Conservation (phyloP, 768 basidiomycete species). For the Naganishia onofrii region DNA sequence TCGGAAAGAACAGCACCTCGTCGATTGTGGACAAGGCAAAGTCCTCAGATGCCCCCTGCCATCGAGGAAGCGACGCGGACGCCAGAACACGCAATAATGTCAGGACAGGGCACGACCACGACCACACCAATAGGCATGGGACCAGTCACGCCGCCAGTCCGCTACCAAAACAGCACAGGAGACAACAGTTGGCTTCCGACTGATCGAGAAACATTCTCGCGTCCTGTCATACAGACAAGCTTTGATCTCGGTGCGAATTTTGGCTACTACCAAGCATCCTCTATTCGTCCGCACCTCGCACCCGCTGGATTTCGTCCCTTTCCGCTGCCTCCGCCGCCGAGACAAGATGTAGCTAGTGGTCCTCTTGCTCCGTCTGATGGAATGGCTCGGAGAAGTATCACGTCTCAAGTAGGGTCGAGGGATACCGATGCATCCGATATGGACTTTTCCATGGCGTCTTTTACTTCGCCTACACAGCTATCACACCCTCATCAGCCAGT, state of each 20-base stretch:
- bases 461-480: conserved; percentile 8
- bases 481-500: background rate
- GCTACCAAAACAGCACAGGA: background rate
- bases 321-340: conserved; percentile 19
- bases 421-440: conserved; percentile 8
- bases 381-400: background rate
- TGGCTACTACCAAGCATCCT: background rate
- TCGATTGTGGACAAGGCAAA: background rate
- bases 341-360: background rate
- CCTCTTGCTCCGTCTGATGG: background rate
- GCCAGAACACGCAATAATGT: background rate
- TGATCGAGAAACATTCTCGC: background rate
- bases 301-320: conserved; percentile 12
- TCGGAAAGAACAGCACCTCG: background rate
- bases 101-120: no score
- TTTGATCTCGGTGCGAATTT: background rate
- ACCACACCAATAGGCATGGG: no score
- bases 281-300: background rate
- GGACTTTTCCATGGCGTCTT: conserved; percentile 10
- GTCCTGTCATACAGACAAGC: background rate
- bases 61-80: background rate
- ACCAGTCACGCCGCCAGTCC: background rate
- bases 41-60: background rate
- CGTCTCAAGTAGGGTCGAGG: background rate
- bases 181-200: background rate